A percentile compares a stretch with the other conserved stretches of the same genome.
Conservation (phyloP, 805 yeast genomes). For the Hanseniaspora lindneri region DNA sequence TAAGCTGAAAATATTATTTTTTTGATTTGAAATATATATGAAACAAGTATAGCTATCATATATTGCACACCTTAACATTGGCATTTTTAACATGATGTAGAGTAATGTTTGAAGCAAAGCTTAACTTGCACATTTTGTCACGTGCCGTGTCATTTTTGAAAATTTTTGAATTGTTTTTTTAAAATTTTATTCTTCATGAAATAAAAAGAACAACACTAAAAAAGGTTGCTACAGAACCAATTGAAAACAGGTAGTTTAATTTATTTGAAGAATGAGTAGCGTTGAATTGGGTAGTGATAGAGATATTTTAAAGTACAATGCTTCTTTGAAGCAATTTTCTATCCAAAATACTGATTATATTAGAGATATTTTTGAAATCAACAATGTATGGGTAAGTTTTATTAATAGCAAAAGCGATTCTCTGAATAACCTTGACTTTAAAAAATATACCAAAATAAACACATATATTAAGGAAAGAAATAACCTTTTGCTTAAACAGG, state of each 20-base stretch:
- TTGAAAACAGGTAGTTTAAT: neutral
- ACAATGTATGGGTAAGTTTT: neutral
- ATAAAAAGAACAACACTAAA: neutral
- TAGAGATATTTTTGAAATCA: constrained; percentile 13
- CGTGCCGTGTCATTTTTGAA: no score
- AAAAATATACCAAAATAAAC: neutral
- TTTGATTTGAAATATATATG: no score
- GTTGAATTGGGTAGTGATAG: neutral
- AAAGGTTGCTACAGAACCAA: neutral
- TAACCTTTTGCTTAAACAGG: neutral
- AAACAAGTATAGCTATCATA: no score
- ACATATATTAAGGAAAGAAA: neutral
- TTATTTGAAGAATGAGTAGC: neutral
- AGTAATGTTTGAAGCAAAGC: no score
- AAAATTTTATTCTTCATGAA: no score
- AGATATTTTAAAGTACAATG: neutral
- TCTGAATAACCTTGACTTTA: constrained; percentile 1
- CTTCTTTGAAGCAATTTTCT: constrained; percentile 8
- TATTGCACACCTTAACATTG: no score
- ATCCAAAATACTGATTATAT: constrained; percentile 8
- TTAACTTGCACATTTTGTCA: no score
- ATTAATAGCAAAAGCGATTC: neutral
- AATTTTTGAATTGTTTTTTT: no score
- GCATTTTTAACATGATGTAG: no score
- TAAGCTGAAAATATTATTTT: no score